A percentile compares a stretch with the other conserved stretches of the same genome.
phyloP scores from a whole-genome alignment of 257 asterid species.

The Nicotiana tomentosiformis region DNA sequence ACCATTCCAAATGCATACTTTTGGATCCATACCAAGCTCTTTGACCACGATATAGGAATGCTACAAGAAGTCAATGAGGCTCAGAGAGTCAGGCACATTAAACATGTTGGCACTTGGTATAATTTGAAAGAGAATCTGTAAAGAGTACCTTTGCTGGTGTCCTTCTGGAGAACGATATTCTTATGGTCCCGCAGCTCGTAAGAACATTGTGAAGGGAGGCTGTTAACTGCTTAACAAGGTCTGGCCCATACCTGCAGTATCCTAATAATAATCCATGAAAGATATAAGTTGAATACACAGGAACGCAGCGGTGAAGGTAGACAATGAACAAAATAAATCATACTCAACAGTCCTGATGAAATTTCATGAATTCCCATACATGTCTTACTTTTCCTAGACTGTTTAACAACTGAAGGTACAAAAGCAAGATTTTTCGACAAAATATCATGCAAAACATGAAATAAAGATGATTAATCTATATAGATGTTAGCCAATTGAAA shows the following conservation, averaged over 20 bases:
- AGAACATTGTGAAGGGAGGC: constrained; percentile 75
- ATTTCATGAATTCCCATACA: not conserved
- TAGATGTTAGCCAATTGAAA: not conserved
- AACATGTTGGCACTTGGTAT: not conserved
- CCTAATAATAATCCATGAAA: constrained; percentile 41
- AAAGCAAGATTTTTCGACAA: not conserved
- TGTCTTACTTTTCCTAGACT: not conserved
- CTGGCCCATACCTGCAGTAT: constrained; percentile 74
- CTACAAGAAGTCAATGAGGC: constrained; percentile 26
- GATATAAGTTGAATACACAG: not conserved
- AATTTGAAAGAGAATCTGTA: not conserved
- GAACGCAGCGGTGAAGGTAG: not conserved
- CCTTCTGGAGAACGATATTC: constrained; percentile 91
- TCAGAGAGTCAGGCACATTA: not conserved
- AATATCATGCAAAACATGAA: not conserved
- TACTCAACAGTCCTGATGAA: not conserved
- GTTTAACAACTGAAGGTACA: not conserved
- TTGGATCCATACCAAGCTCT: constrained; percentile 75
- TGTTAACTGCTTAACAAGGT: constrained; percentile 76
- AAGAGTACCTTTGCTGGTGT: constrained; percentile 74
- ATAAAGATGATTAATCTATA: not conserved
- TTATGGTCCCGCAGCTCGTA: constrained; percentile 79
- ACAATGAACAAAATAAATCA: not conserved
- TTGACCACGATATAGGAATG: constrained; percentile 51
- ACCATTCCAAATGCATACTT: constrained; percentile 83